A percentile compares a stretch with the other conserved stretches of the same genome.
phyloP scores from a whole-genome alignment of 108 stramenopile species.

The Cyclotella cryptica region DNA sequence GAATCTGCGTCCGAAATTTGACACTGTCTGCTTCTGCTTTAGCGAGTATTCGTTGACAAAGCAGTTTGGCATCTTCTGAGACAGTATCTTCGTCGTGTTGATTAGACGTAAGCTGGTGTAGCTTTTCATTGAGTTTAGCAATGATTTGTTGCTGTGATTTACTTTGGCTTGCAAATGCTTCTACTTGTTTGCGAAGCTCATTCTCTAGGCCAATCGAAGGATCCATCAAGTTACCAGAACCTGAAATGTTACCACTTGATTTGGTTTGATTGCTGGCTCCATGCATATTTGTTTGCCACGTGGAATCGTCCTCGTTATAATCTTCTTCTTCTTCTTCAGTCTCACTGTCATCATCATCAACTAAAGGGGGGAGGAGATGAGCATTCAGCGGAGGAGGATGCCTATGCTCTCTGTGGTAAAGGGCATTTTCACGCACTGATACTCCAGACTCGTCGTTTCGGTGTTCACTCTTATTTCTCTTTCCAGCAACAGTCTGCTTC shows the following conservation, averaged over 20 bases:
- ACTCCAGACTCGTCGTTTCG: constrained; percentile 3
- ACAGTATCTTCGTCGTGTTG: constrained; percentile 1
- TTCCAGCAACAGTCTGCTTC: constrained; percentile 13
- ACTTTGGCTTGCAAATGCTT: constrained; percentile 17
- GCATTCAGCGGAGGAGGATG: constrained; percentile 7
- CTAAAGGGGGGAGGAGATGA: constrained; percentile 1
- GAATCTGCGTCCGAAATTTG: constrained; percentile 37
- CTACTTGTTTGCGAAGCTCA: constrained; percentile 4
- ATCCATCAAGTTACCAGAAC: not conserved
- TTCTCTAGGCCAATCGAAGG: not conserved
- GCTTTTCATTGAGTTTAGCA: constrained; percentile 15
- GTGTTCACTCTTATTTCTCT: not conserved
- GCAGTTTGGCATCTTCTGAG: constrained; percentile 29
- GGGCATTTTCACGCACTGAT: not conserved
- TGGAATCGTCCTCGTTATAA: constrained; percentile 1
- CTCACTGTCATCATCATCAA: not conserved
- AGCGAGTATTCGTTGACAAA: constrained; percentile 50
- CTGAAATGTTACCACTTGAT: not conserved
- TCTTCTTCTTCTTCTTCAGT: not conserved
- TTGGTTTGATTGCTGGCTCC: not conserved
- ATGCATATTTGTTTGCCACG: not conserved
- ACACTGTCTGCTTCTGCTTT: constrained; percentile 52
- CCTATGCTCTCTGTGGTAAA: constrained; percentile 14
- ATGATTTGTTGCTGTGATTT: constrained; percentile 32
- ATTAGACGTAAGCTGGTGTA: constrained; percentile 17